Evolutionary conservation across 768 basidiomycete species (phyloP).

Genomic region (Pholiota microspora): DNA sequence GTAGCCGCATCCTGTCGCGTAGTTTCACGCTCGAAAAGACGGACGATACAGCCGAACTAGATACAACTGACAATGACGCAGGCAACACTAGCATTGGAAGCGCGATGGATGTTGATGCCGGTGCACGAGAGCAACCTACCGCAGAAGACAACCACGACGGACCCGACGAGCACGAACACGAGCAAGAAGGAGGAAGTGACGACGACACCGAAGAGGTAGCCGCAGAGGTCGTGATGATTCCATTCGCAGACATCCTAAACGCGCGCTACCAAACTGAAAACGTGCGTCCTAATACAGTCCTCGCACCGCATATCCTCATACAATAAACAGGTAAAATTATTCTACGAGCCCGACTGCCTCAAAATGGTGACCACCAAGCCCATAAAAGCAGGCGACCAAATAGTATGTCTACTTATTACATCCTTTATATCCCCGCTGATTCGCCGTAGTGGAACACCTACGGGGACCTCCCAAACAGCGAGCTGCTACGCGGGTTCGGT

Average conservation of each 20-base stretch:
- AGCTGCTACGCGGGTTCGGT: constrained; percentile 91
- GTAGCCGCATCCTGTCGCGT: constrained; percentile 88
- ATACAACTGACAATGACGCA: constrained; percentile 21
- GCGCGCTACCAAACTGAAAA: constrained; percentile 85
- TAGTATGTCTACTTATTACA: constrained; percentile 52
- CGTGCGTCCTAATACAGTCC: constrained; percentile 41
- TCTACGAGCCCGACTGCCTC: constrained; percentile 68
- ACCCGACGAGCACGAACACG: constrained; percentile 26
- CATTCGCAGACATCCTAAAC: constrained; percentile 95
- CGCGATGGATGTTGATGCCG: constrained; percentile 41
- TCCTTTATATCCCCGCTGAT: constrained; percentile 5
- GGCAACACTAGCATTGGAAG: constrained; percentile 33
- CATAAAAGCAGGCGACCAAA: constrained; percentile 81
- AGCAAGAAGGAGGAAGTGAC: constrained; percentile 35
- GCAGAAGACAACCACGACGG: neutral
- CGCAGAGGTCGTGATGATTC: constrained; percentile 84
- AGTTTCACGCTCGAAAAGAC: constrained; percentile 82
- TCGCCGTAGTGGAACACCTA: constrained; percentile 87
- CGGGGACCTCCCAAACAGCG: constrained; percentile 88
- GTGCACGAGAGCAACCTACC: constrained; percentile 5
- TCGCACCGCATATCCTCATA: too few relatives aligned
- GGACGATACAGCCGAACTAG: constrained; percentile 35
- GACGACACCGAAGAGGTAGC: constrained; percentile 43
- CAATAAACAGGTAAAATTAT: constrained; percentile 72
- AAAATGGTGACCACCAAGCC: constrained; percentile 79